Evolutionary conservation across 1,139 yeast species (phyloP).

Genomic region (Hansenula sp.): DNA sequence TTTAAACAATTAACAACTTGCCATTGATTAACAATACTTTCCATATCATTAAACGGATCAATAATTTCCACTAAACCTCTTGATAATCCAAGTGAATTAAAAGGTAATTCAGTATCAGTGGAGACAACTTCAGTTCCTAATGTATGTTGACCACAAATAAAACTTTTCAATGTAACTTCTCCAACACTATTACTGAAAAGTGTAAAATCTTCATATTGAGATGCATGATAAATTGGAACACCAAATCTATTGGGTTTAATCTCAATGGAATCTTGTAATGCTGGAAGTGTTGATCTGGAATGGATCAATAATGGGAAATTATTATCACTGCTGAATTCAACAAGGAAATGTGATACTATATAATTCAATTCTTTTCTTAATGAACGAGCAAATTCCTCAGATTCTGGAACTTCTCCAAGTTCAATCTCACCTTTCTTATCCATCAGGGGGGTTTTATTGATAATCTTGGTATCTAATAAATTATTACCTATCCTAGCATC

Average conservation of each 20-base stretch:
- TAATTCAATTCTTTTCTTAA: slow-evolving; percentile 16
- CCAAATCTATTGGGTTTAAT: slow-evolving; percentile 14
- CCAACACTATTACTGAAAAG: slow-evolving; percentile 24
- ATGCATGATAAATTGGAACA: slow-evolving; percentile 24
- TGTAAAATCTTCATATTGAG: slow-evolving; percentile 28
- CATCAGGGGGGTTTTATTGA: background rate
- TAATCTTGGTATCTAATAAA: background rate
- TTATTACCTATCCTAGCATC: background rate
- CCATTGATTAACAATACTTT: slow-evolving; percentile 30
- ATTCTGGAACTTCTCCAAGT: background rate
- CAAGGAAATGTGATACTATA: slow-evolving; percentile 23
- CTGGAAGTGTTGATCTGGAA: slow-evolving; percentile 5
- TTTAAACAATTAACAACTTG: slow-evolving; percentile 22
- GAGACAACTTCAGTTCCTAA: slow-evolving; percentile 14
- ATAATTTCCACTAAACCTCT: slow-evolving; percentile 23
- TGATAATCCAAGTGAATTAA: slow-evolving; percentile 24
- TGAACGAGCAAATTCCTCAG: slow-evolving; percentile 7
- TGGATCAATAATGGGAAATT: slow-evolving; percentile 7
- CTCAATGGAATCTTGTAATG: slow-evolving; percentile 10
- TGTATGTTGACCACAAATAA: slow-evolving; percentile 26
- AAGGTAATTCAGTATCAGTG: slow-evolving; percentile 2
- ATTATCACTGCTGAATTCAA: background rate
- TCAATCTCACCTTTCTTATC: background rate
- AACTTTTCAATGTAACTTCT: slow-evolving; percentile 26
- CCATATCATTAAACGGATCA: slow-evolving; percentile 23